phyloP scores from a whole-genome alignment of 768 basidiomycete genomes.

The Tylopilus rubrobrunneus region DNA sequence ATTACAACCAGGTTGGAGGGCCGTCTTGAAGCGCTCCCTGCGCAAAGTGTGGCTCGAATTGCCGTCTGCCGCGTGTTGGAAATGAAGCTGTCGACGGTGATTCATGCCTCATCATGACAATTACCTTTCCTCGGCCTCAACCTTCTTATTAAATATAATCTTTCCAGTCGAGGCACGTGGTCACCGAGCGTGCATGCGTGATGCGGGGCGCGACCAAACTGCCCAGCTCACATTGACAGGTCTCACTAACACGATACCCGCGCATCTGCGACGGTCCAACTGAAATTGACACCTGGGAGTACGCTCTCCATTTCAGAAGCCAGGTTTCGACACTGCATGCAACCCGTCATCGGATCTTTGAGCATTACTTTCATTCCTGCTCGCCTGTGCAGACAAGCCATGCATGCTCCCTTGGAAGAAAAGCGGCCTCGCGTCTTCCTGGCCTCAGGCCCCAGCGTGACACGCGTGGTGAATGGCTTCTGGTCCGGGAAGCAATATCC shows the following conservation, averaged over 20 bases:
- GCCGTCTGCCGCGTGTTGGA: conserved; percentile 23
- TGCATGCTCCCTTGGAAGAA: conserved; percentile 26
- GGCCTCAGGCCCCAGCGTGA: conserved; percentile 24
- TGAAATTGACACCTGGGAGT: background rate
- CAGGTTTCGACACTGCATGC: conserved; percentile 1
- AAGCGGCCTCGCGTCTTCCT: conserved; percentile 33
- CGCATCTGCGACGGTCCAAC: conserved; percentile 6
- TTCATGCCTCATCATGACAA: conserved; percentile 22
- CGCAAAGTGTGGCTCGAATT: conserved; percentile 14
- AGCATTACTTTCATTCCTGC: conserved; percentile 26
- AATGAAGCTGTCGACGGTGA: conserved; percentile 28
- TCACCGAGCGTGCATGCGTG: conserved; percentile 8
- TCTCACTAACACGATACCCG: background rate
- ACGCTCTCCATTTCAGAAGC: conserved; percentile 17
- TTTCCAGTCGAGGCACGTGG: conserved; percentile 14
- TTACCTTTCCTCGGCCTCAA: conserved; percentile 22
- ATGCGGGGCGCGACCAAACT: conserved; percentile 1
- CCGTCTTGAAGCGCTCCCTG: conserved; percentile 1
- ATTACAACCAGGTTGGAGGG: background rate
- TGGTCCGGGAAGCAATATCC: conserved; percentile 12
- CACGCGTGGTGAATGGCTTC: conserved; percentile 20
- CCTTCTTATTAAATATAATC: conserved; percentile 14
- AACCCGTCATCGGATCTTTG: conserved; percentile 18
- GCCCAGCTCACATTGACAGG: conserved; percentile 1
- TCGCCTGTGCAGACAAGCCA: conserved; percentile 28